Conservation (phyloP, 257 asterid species). For the Gynochthodes officinalis region DNA sequence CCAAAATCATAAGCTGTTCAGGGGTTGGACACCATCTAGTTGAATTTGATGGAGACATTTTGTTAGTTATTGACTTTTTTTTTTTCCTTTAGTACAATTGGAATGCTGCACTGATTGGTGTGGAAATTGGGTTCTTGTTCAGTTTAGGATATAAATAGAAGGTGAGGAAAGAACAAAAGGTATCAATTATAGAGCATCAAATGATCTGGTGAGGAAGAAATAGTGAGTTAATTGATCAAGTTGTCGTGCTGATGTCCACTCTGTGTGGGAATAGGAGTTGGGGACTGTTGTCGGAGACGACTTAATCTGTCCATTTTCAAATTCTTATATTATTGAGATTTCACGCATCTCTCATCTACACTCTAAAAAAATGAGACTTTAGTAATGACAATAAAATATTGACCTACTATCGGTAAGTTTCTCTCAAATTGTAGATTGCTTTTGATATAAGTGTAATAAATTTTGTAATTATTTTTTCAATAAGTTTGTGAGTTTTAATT, state of each 20-base stretch:
- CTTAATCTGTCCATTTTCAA: no score
- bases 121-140: neutral
- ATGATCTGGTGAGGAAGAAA: neutral
- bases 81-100: constrained; percentile 1
- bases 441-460: no score
- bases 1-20: constrained; percentile 72
- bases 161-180: constrained; percentile 3
- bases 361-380: no score
- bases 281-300: neutral
- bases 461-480: no score
- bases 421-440: no score
- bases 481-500: no score
- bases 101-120: constrained; percentile 9
- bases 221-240: neutral
- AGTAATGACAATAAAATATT: no score
- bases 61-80: neutral
- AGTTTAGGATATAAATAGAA: constrained; percentile 39
- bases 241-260: constrained; percentile 11
- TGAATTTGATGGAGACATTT: constrained; percentile 44
- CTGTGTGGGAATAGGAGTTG: neutral
- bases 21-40: constrained; percentile 88
- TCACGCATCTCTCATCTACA: no score
- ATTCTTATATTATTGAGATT: no score
- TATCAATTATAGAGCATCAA: constrained; percentile 2
- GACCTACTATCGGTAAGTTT: no score